Conservation (phyloP, 2,329 filamentous ascomycete genomes). For the Cladosporium phlei region DNA sequence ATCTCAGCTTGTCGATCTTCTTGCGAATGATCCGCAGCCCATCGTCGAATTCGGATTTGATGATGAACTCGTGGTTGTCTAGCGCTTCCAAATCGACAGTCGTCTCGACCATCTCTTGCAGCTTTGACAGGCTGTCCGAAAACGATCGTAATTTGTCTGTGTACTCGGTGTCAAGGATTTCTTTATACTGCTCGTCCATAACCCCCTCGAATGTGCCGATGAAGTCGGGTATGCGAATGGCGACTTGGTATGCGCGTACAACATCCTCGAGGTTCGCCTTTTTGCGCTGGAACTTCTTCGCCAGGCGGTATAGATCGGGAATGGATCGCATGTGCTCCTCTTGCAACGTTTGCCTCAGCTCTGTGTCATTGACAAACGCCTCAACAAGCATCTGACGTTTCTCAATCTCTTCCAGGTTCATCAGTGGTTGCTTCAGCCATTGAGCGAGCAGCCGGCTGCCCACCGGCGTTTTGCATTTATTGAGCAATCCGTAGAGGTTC, state of each 20-base stretch:
- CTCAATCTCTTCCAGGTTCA: slow-evolving; percentile 85
- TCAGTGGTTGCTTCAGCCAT: slow-evolving; percentile 96
- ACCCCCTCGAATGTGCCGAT: slow-evolving; percentile 83
- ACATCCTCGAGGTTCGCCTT: slow-evolving; percentile 93
- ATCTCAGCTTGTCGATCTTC: slow-evolving; percentile 78
- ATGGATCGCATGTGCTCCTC: slow-evolving; percentile 91
- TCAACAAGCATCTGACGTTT: slow-evolving; percentile 90
- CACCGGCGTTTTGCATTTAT: slow-evolving; percentile 95
- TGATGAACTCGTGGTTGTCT: slow-evolving; percentile 96
- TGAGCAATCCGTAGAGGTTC: slow-evolving; percentile 89
- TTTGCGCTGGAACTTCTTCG: slow-evolving; percentile 90
- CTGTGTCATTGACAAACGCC: slow-evolving; percentile 88
- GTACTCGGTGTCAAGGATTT: slow-evolving; percentile 80
- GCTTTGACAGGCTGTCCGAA: slow-evolving; percentile 72
- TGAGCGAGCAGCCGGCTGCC: slow-evolving; percentile 86
- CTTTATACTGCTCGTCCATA: slow-evolving; percentile 91
- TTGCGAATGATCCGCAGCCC: slow-evolving; percentile 80
- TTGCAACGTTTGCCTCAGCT: slow-evolving; percentile 91
- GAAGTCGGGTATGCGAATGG: slow-evolving; percentile 86
- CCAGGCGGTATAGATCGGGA: slow-evolving; percentile 86
- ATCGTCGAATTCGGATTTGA: slow-evolving; percentile 97
- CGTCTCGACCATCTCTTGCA: slow-evolving; percentile 98
- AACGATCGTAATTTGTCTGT: slow-evolving; percentile 72
- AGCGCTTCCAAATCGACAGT: slow-evolving; percentile 93
- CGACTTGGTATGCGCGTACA: slow-evolving; percentile 88